Conservation (phyloP, 306 rosid species). For the barrel medic (Medicago truncatula) region DNA sequence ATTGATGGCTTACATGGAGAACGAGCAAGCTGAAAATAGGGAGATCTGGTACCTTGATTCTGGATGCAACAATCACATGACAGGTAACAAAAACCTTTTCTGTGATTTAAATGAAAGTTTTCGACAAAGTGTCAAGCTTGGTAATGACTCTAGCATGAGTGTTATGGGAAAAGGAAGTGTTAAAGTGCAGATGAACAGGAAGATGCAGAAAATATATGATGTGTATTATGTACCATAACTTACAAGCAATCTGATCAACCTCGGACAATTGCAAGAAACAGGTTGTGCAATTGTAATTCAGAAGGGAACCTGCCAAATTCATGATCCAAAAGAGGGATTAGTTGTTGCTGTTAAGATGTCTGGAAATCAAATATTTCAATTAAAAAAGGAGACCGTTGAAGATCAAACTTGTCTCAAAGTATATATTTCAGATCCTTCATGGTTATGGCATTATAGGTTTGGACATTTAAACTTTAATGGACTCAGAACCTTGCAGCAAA, state of each 20-base stretch:
- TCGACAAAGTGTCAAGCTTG: background rate
- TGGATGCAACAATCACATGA: background rate
- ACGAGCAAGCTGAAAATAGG: background rate
- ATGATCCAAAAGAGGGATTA: background rate
- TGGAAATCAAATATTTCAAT: background rate
- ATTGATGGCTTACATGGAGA: background rate
- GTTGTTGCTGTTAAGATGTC: background rate
- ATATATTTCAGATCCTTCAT: background rate
- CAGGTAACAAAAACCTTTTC: background rate
- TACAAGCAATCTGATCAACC: background rate
- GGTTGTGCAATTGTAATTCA: background rate
- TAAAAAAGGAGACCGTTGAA: background rate
- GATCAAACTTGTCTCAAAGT: background rate
- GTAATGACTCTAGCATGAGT: background rate
- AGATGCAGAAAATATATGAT: background rate
- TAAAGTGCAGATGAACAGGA: background rate
- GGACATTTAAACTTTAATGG: background rate
- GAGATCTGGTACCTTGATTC: background rate
- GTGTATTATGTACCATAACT: background rate
- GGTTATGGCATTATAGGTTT: background rate
- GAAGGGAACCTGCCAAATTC: background rate
- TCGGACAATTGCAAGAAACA: background rate
- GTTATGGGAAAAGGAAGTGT: background rate
- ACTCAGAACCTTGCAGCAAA: background rate
- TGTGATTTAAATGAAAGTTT: background rate